Base-by-base conservation (phyloP, 1,139 yeast species). In the Suhomyces wounanorum region DNA sequence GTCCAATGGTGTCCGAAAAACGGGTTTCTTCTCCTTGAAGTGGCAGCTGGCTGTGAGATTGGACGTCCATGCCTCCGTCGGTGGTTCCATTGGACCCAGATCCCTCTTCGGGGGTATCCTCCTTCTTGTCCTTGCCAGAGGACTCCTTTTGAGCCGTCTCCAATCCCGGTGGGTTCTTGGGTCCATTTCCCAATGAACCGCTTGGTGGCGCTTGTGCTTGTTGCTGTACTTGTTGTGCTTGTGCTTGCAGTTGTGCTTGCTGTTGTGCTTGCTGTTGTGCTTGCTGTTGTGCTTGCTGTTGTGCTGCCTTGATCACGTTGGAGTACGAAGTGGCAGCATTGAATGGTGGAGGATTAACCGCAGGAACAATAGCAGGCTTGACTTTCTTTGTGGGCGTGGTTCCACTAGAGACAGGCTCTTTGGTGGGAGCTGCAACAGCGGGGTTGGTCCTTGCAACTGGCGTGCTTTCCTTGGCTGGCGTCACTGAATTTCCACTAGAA, bases 1-100 rank as follows among this genome's bases (percentile, higher is more conserved):
- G 58, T 2, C 72, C 64, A 18, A 73, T 60, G 13, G 70, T 66
- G 42, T 73, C 78, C 43, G 65, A 57, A 49, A 71, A 70, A 25
- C 66, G 57, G 47, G 59, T 55, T 28, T 60, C 65, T 35, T 43
- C 44, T 8, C 59, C 47, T 13, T 53, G 43, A 6, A 47, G 47
- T 16, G 67, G 66, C 61, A 59, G 63, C 35, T 55, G 63, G 13
- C 59, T 52, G 38, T 40, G 51, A 16, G 54, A 45, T n/a, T 48
- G 46, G 10, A 59, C 43, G 40, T 60, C 54, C 14, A 57, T 47
- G 7, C 58, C 43, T 14, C 48, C 50, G 6, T 52, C 43, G 2
- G 48, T 30, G 2, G 36, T 14, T 14, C 40, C 13, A 3, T 6
- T 7, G 46, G 21, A 18, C 35, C 37, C 25, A 10, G 31, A 28